phyloP scores from a whole-genome alignment of 1,284 basidiomycete genomes.

The Leccinum pallidistipes region DNA sequence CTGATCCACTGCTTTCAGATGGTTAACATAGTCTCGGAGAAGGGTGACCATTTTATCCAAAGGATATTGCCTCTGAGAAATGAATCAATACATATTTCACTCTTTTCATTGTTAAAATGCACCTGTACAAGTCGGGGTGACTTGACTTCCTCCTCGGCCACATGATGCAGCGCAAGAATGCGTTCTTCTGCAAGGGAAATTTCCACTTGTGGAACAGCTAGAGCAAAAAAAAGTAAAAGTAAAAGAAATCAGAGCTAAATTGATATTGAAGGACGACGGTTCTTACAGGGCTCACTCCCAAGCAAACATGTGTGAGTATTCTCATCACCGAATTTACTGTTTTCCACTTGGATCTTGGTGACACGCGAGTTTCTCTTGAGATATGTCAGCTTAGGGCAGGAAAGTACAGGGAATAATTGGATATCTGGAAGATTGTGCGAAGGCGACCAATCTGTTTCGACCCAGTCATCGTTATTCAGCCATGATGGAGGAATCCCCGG shows the following conservation, averaged over 20 bases:
- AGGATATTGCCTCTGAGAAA: conserved; percentile 31
- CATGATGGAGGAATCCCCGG: conserved; percentile 53
- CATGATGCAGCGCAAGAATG: conserved; percentile 47
- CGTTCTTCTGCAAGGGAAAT: conserved; percentile 62
- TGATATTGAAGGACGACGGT: conserved; percentile 8
- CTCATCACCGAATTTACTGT: conserved; percentile 88
- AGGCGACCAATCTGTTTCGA: conserved; percentile 71
- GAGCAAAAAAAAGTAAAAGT: not conserved
- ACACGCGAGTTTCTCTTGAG: conserved; percentile 63
- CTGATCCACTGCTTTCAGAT: conserved; percentile 51
- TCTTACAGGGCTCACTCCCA: conserved; percentile 70
- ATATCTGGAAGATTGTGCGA: conserved; percentile 58
- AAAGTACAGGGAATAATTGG: conserved; percentile 70
- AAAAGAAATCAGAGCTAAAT: not conserved
- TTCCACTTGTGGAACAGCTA: conserved; percentile 73
- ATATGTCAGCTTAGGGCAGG: conserved; percentile 85
- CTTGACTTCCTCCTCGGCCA: conserved; percentile 24
- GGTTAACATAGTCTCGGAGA: conserved; percentile 60
- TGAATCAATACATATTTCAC: conserved; percentile 2
- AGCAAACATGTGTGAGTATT: conserved; percentile 85
- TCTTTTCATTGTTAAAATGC: not conserved
- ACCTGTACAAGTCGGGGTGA: conserved; percentile 20
- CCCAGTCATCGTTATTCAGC: conserved; percentile 84
- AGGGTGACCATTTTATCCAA: conserved; percentile 56
- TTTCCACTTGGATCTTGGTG: conserved; percentile 41